Base-by-base conservation (phyloP, 805 yeast species). In the Saccharomyces paradoxus region DNA sequence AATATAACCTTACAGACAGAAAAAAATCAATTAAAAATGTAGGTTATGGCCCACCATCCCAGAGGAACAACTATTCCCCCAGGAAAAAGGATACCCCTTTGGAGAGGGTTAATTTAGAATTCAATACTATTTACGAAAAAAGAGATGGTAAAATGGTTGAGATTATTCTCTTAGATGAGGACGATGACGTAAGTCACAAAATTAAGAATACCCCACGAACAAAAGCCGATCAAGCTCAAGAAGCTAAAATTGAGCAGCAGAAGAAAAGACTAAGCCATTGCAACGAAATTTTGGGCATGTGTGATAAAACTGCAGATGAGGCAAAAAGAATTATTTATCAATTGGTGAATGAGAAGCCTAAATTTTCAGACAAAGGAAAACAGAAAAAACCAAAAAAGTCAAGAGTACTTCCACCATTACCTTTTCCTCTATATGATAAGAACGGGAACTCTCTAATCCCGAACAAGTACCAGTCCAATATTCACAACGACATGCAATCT, bases 291-390 rank as follows among this genome's bases (percentile, higher is more conserved):
- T 50, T 63, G 28, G 53, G 53, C 9, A 53, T 69, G 61, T 69
- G 72, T 50, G 71, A 68, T 50, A 51, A 58, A 41, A 61, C 67
- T 27, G 68, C 71, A 50, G 58, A 56, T 27, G 56, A 62, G 29
- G 69, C 69, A 2, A 66, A 60, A 50, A 52, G 49, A 14, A 53
- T 65, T 4, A 63, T 69, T 13, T 54, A 61, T 47, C 60, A 59
- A 22, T 53, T 68, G 14, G 60, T 62, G 2, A 53, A 57, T 14
- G 55, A 56, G 30, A 51, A 54, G 1, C 31, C 44, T 29, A 31
- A 12, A 13, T 28, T n/a, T 7, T 21, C 50, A 28, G 26, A 46
- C 5, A 27, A 46, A 8, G 22, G 7, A n/a, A 29, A 46, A 21
- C 10, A 27, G 9, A 55, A 53, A 41, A 41, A 3, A 10, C 28